Base-by-base conservation (phyloP, 108 stramenopile genomes). In the Fragilaria radians region DNA sequence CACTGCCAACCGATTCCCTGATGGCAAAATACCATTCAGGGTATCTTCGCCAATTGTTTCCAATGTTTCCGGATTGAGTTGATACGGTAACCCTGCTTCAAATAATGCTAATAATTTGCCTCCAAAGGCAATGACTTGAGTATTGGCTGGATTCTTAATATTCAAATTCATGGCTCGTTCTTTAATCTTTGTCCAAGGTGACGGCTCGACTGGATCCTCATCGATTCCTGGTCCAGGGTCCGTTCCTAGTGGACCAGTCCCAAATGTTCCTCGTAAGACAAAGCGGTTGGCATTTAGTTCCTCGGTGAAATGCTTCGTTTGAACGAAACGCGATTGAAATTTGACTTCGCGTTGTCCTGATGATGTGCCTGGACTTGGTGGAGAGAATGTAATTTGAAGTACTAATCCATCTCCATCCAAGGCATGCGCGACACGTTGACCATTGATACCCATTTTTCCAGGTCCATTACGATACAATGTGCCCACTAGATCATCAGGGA, bases 81-180 rank as follows among this genome's bases (percentile, higher is more conserved):
- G 0, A 62, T 79, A 63, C 0, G 82, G 82, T 49, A 79, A 34
- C 21, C 78, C 82, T 4, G 82, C 78, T 52, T 83, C 82, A 61
- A 76, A 83, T 27, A 83, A 47, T 1, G 82, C 82, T 28, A 83
- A 54, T 0, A 83, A 36, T 62, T 83, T 83, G 22, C 77, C 77
- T 32, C 82, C 82, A 57, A 73, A 79, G 11, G 76, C 64, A 57
- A 83, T 61, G 23, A 83, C 68, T 46, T 83, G 82, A 7, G 82
- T 83, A 61, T 83, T 83, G 27, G 82, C 82, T 4, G 75, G 58
- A 54, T 83, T 83, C 61, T 83, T 83, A 48, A 83, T 70, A 29
- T 71, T 63, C n/a, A 68, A 70, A 14, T 71, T 60, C 54, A 79
- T 65, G 19, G 75, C 82, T 54, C 72, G 76, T 11, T 64, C 78